Percentiles rank a stretch among this genome's conserved stretches.
These are phyloP conservation scores for Ogataea henricii DNA, from an alignment of 805 yeast genomes.

Conservation along the genomic window DNA sequence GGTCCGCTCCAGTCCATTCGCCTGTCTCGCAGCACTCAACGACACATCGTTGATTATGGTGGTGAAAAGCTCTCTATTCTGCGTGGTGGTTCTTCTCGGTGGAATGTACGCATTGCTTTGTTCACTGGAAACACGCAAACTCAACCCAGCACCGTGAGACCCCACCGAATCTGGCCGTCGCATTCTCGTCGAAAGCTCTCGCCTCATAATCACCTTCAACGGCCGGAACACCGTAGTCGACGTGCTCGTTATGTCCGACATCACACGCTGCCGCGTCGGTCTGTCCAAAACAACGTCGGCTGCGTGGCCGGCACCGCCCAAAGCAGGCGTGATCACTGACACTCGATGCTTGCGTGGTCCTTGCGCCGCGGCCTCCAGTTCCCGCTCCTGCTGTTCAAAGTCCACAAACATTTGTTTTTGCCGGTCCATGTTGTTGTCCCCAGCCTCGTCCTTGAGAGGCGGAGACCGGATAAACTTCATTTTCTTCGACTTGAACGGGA, in stretches of 20 bases:
- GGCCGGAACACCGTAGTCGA: conserved; percentile 20
- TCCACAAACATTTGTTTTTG: neutral
- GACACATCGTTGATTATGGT: conserved; percentile 40
- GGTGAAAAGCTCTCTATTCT: conserved; percentile 28
- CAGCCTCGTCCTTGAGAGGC: conserved; percentile 6
- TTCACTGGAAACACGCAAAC: neutral
- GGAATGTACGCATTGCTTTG: neutral
- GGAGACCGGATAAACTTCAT: conserved; percentile 17
- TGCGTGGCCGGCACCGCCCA: conserved; percentile 7
- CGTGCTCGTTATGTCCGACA: conserved; percentile 17
- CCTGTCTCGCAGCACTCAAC: conserved; percentile 40
- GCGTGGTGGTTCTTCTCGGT: neutral
- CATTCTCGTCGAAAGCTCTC: conserved; percentile 12
- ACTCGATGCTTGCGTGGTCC: conserved; percentile 6
- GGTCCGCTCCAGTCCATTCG: conserved; percentile 32
- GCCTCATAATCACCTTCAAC: conserved; percentile 9
- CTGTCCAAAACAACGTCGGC: neutral
- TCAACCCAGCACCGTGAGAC: neutral
- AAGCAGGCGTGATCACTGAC: conserved; percentile 11
- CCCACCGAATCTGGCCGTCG: conserved; percentile 9
- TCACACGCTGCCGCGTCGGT: conserved; percentile 11
- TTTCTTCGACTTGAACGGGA: conserved; percentile 19
- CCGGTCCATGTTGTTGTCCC: neutral
- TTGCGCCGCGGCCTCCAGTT: neutral
- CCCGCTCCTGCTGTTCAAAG: neutral